Evolutionary conservation across 2,329 filamentous ascomycete genomes (phyloP).

Genomic region (Hypoxylon sp.): DNA sequence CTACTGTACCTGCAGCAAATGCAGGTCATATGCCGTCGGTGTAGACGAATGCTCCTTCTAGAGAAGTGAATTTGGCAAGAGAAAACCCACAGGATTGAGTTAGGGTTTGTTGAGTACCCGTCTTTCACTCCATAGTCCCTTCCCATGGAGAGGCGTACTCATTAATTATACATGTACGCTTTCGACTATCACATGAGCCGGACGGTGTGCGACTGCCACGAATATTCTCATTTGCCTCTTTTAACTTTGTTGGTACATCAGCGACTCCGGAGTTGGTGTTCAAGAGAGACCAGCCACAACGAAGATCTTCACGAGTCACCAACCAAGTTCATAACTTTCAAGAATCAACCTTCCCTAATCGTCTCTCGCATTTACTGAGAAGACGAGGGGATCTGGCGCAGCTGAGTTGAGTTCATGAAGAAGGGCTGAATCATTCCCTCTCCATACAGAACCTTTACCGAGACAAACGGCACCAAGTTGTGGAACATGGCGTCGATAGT

Average conservation of each 20-base stretch:
- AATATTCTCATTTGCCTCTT: not conserved
- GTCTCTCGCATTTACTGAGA: not conserved
- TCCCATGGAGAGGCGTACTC: not conserved
- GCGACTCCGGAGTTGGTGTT: not conserved
- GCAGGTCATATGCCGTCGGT: not conserved
- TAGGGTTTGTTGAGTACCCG: not conserved
- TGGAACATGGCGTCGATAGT: constrained; percentile 32
- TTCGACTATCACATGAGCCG: not conserved
- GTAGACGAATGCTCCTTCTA: constrained; percentile 10
- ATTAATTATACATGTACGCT: constrained; percentile 1
- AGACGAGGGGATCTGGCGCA: not conserved
- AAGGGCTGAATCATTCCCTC: constrained; percentile 9
- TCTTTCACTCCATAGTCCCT: not conserved
- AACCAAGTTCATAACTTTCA: not conserved
- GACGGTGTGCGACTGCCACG: not conserved
- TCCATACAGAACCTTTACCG: constrained; percentile 4
- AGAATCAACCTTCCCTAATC: not conserved
- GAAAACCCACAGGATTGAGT: not conserved
- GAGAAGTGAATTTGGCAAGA: not conserved
- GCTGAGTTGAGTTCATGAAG: constrained; percentile 2
- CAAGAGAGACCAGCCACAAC: constrained; percentile 17
- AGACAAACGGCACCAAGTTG: constrained; percentile 29
- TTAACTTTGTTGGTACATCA: not conserved
- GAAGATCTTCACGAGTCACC: constrained; percentile 25
- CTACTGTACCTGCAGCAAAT: not conserved